Base-by-base conservation (phyloP, 2,329 filamentous ascomycete genomes). In the Dactylellina cionopaga region DNA sequence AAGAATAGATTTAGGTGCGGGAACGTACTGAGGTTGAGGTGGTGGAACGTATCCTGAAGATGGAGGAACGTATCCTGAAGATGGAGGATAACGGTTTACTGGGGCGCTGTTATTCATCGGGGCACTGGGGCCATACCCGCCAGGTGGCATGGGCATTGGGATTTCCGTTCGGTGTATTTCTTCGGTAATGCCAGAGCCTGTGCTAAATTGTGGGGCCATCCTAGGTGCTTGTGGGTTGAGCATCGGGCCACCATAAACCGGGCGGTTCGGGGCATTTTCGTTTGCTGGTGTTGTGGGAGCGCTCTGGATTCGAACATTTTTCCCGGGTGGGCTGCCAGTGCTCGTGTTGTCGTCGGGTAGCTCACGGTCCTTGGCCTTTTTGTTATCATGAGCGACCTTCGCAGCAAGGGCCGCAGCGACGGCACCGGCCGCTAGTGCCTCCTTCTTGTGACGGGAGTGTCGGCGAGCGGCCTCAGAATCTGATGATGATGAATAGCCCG, bases 21-120 rank as follows among this genome's bases (percentile, higher is more conserved):
- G 59, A 59, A 72, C 68, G 22, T 72, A 72, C 68, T 72, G 68
- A 70, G 65, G 65, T 33, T 70, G 65, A n/a, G 65, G 58, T 43
- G 58, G 68, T 46, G 60, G 59, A 49, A 65, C 58, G 51, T 69
- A 69, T 64, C 54, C 62, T 27, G 44, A 41, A 24, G 54, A 58
- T 41, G 58, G 49, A 19, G 62, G 64, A 19, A 64, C 68, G n/a
- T 74, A 74, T 63, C 69, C 69, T 15, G 60, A 55, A 1, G 69
- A 9, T 41, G 69, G 47, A 33, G 69, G 69, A 41, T 73, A 73
- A 35, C 66, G 66, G 52, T 64, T 64, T n/a, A n/a, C n/a, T n/a
- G n/a, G n/a, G n/a, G n/a, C n/a, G 13, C 17, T 25, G 13, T 25
- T 47, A 27, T 25, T 43, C 29, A 54, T 54, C 11, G 39, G 51